Evolutionary conservation across 2,329 filamentous ascomycete genomes (phyloP), one percentile per base, ranked within the genome.

Genomic region (Microthyrium microscopicum): DNA sequence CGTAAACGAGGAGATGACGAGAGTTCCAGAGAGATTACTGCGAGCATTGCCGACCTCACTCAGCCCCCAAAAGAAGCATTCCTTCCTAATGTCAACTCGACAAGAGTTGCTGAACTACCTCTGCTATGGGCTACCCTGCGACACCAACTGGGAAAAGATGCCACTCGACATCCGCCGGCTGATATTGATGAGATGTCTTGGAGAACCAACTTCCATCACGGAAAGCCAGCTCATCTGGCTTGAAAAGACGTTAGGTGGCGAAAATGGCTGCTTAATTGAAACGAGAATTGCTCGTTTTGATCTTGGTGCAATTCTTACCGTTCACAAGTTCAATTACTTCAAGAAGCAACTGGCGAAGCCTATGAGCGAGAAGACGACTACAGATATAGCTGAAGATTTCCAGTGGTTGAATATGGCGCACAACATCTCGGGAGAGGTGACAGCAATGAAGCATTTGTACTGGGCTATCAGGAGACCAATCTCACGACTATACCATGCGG

Each of bases 111-210:
- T 69, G 11, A 51, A 54, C 13, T 55, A 60, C 35, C 46, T 65
- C 4, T 64, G 61, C 31, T 46, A 69, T 17, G 62, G 63, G 1
- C 55, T 64, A 20, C 55, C 67, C 26, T 55, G 54, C 30, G 63
- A 69, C 34, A 55, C 53, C 7, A 52, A 64, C 20, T 70, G 66
- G 66, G 64, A 69, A 24, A 48, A 44, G 17, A 46, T 69, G 8
- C 61, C 64, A 3, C 44, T 53, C 12, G 50, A 57, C 5, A 56
- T 68, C 35, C 54, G 66, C 28, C 46, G 49, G n/a, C 44, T 61
- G 5, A 49, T 68, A 15, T 45, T 68, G 3, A 48, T 52, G 30
- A 55, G 63, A 35, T 65, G 60, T 37, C 44, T 59, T 15, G 62
- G 62, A 5, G 50, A 55, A 19, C 48, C 52, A 6, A 54, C 51